Evolutionary conservation across 441 rosid species (phyloP).

Genomic region (Aleurites moluccanus): DNA sequence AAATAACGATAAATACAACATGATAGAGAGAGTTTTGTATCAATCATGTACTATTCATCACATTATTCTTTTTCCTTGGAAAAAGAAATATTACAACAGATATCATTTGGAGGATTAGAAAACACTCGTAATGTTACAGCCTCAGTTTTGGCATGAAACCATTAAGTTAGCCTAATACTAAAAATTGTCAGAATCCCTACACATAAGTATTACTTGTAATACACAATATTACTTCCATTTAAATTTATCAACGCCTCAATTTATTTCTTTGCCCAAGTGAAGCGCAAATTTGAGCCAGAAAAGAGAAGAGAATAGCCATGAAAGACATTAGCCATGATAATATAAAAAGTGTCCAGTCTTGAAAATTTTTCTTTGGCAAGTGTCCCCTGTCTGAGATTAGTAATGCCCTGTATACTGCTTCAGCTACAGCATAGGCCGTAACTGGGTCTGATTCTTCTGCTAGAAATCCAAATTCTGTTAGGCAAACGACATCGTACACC

Average conservation of each 20-base stretch:
- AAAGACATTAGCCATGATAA: constrained; percentile 41
- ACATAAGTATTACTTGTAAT: background rate
- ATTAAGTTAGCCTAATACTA: background rate
- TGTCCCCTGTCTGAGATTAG: constrained; percentile 55
- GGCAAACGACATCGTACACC: constrained; percentile 50
- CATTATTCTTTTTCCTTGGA: too few species aligned
- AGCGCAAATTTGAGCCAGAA: constrained; percentile 47
- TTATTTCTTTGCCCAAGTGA: constrained; percentile 35
- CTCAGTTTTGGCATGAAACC: too few species aligned
- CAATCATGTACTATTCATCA: too few species aligned
- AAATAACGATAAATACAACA: too few species aligned
- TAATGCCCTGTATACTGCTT: constrained; percentile 54
- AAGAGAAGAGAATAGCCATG: constrained; percentile 37
- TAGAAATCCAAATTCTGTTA: constrained; percentile 53
- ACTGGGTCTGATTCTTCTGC: constrained; percentile 55
- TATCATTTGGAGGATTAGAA: too few species aligned
- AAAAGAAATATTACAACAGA: too few species aligned
- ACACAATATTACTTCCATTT: background rate
- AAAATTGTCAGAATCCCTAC: background rate
- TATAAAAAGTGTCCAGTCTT: constrained; percentile 37
- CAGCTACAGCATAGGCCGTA: constrained; percentile 47
- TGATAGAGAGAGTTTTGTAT: too few species aligned
- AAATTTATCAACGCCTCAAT: constrained; percentile 25
- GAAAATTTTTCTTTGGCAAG: constrained; percentile 36
- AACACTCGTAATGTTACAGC: too few species aligned